A percentile compares a stretch with the other conserved stretches of the same genome.
Evolutionary conservation across 2,329 filamentous ascomycete genomes (phyloP).

Genomic region (Botryotinia narcissicola): DNA sequence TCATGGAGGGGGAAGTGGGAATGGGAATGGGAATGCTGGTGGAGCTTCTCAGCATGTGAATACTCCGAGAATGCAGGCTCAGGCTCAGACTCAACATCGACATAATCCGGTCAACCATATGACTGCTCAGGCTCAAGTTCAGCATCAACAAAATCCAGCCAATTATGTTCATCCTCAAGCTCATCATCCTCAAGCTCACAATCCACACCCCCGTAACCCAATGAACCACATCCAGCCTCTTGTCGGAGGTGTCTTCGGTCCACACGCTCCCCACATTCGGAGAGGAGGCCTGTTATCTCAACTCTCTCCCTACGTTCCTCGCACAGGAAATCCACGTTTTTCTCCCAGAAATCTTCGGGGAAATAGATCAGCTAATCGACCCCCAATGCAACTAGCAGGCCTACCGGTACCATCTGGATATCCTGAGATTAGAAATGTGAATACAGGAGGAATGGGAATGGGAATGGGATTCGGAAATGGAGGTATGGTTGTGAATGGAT

Average conservation of each 20-base stretch:
- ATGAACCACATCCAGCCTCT: no score
- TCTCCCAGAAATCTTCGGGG: rapidly evolving
- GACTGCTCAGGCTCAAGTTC: neutral
- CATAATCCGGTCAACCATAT: no score
- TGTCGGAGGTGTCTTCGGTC: no score
- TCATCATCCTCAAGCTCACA: no score
- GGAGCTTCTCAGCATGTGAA: neutral
- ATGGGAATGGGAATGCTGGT: neutral
- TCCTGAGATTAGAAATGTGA: neutral
- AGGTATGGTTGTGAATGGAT: neutral
- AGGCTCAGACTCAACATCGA: neutral
- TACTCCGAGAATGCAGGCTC: neutral
- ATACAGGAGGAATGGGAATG: no score
- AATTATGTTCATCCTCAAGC: neutral
- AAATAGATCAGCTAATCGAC: neutral
- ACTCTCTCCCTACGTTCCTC: neutral
- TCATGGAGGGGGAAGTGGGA: neutral
- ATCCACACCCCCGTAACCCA: no score
- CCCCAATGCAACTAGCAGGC: neutral
- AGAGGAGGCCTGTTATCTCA: no score
- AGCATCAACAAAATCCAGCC: neutral
- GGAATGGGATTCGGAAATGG: no score
- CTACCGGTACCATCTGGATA: rapidly evolving
- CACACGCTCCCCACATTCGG: no score
- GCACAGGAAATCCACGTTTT: neutral